Evolutionary conservation across 495 filamentous ascomycete genomes (phyloP).

Genomic region (Penicillium robsamsonii): DNA sequence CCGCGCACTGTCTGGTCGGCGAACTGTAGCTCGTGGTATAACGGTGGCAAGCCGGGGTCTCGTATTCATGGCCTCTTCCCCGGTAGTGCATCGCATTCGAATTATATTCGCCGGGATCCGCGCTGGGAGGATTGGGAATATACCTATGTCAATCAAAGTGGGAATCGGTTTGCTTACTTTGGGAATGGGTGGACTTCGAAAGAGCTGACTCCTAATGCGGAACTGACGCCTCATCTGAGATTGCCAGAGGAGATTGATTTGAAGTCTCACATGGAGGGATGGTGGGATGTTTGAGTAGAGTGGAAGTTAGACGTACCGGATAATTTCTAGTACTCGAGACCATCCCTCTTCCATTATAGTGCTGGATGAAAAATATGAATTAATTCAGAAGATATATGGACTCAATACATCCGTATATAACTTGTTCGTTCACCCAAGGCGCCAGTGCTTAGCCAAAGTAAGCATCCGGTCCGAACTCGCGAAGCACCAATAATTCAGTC

Average conservation of each 20-base stretch:
- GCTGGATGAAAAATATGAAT: too few relatives aligned
- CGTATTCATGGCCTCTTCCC: slow-evolving; percentile 65
- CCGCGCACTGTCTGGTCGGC: slow-evolving; percentile 56
- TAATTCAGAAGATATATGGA: too few relatives aligned
- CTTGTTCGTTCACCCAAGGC: too few relatives aligned
- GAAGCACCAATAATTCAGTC: too few relatives aligned
- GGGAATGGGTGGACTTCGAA: slow-evolving; percentile 55
- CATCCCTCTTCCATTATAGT: too few relatives aligned
- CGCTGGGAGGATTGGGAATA: slow-evolving; percentile 76
- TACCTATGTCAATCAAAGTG: slow-evolving; percentile 46
- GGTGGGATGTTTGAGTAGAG: slow-evolving; percentile 45
- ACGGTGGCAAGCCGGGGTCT: slow-evolving; percentile 56
- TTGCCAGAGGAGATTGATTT: slow-evolving; percentile 46
- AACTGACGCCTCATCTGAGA: slow-evolving; percentile 52
- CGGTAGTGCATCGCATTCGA: slow-evolving; percentile 57
- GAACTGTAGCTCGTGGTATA: slow-evolving; percentile 70
- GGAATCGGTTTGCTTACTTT: slow-evolving; percentile 58
- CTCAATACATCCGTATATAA: too few relatives aligned
- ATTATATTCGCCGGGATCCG: slow-evolving; percentile 55
- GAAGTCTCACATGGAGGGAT: slow-evolving; percentile 48
- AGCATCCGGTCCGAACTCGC: too few relatives aligned
- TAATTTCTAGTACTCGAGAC: too few relatives aligned
- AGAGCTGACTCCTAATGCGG: slow-evolving; percentile 36
- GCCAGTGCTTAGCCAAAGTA: too few relatives aligned
- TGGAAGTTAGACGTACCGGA: too few relatives aligned